Conservation (phyloP, 1,284 basidiomycete genomes). For the Ceratobasidium sp. region DNA sequence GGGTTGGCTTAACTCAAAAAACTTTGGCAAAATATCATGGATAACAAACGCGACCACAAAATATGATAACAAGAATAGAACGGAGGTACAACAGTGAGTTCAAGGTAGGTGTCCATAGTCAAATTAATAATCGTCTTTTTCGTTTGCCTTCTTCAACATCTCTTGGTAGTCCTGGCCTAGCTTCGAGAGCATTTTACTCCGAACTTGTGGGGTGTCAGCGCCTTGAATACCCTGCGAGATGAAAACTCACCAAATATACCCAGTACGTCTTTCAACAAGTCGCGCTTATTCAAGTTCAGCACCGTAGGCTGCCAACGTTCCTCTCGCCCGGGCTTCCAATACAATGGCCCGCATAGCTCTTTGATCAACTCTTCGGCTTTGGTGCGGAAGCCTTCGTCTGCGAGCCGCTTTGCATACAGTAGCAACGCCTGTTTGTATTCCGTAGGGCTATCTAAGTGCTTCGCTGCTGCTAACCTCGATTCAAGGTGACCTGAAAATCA, state of each 20-base stretch:
- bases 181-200: slow-evolving; percentile 78
- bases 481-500: slow-evolving; percentile 76
- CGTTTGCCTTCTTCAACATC: slow-evolving; percentile 63
- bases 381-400: slow-evolving; percentile 85
- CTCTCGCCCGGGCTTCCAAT: slow-evolving; percentile 72
- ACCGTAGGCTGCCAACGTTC: slow-evolving; percentile 77
- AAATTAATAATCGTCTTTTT: slow-evolving; percentile 32
- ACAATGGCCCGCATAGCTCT: slow-evolving; percentile 86
- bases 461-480: slow-evolving; percentile 78
- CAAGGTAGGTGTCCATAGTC: too few relatives aligned
- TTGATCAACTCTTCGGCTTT: slow-evolving; percentile 90
- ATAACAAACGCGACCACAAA: too few relatives aligned
- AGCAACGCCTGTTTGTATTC: slow-evolving; percentile 85
- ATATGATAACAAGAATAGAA: too few relatives aligned
- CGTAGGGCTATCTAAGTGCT: slow-evolving; percentile 78
- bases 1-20: too few relatives aligned
- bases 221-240: background rate
- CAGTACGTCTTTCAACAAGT: slow-evolving; percentile 82
- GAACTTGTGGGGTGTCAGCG: slow-evolving; percentile 61
- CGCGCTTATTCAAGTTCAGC: slow-evolving; percentile 79
- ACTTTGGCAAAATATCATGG: too few relatives aligned
- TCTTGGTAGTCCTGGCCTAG: slow-evolving; percentile 85
- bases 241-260: slow-evolving; percentile 73
- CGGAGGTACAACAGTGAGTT: too few relatives aligned
- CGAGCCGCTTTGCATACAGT: slow-evolving; percentile 84